Percentiles rank a stretch among this genome's conserved stretches.
phyloP scores from a whole-genome alignment of 2,329 filamentous ascomycete species.

The Emergomyces orientalis region DNA sequence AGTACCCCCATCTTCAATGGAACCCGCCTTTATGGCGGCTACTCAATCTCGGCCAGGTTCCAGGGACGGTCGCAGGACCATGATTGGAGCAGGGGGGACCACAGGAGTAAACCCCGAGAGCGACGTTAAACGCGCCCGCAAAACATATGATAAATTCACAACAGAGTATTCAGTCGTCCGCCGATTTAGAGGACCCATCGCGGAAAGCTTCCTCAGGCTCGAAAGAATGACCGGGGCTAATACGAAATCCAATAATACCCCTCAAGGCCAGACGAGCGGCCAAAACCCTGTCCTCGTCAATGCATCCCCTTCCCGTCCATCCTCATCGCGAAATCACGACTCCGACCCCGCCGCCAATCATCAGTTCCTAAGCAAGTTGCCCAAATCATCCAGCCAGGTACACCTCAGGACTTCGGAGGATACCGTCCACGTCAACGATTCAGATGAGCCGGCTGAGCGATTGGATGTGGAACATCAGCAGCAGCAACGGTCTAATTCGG shows the following conservation, averaged over 20 bases:
- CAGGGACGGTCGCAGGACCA: slow-evolving; percentile 11
- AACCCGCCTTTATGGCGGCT: slow-evolving; percentile 26
- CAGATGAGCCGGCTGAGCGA: slow-evolving; percentile 14
- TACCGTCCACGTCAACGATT: slow-evolving; percentile 18
- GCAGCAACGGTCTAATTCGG: slow-evolving; percentile 29
- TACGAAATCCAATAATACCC: background rate
- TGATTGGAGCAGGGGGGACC: slow-evolving; percentile 8
- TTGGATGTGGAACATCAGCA: slow-evolving; percentile 20
- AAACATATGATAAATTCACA: slow-evolving; percentile 37
- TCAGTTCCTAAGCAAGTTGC: slow-evolving; percentile 16
- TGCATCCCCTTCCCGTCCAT: background rate
- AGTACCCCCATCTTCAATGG: slow-evolving; percentile 28
- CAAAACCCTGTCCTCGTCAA: background rate
- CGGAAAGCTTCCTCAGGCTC: slow-evolving; percentile 34
- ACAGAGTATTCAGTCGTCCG: slow-evolving; percentile 38
- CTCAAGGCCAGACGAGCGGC: background rate
- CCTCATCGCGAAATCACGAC: slow-evolving; percentile 22
- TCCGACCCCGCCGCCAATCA: slow-evolving; percentile 19
- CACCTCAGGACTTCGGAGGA: slow-evolving; percentile 29
- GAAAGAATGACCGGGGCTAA: background rate
- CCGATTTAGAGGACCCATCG: slow-evolving; percentile 37
- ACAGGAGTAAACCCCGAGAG: slow-evolving; percentile 23
- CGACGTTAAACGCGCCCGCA: slow-evolving; percentile 34
- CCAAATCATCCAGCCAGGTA: slow-evolving; percentile 23
- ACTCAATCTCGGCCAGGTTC: slow-evolving; percentile 24